These are phyloP conservation scores for Gyromitra esculenta DNA, from an alignment of 2,329 filamentous ascomycete species.

Conservation along the genomic window DNA sequence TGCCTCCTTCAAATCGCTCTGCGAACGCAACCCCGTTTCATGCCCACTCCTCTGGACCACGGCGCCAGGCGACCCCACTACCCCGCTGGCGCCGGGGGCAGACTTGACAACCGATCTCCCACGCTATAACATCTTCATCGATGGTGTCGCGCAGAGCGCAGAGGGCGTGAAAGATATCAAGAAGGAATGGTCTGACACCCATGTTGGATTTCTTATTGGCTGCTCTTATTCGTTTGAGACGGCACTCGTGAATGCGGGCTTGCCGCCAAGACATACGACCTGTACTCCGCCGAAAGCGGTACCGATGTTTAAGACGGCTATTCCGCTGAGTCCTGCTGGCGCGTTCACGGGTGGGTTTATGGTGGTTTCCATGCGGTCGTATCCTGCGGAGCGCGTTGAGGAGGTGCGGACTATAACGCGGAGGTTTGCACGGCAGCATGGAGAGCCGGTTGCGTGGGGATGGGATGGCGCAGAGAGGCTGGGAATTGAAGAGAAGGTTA, in stretches of 20 bases:
- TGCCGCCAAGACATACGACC: constrained; percentile 66
- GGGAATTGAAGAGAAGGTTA: constrained; percentile 65
- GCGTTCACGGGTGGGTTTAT: constrained; percentile 67
- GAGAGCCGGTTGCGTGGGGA: constrained; percentile 73
- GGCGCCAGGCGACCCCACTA: constrained; percentile 61
- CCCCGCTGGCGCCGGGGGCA: constrained; percentile 61
- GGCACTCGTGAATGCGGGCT: constrained; percentile 65
- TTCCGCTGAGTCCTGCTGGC: constrained; percentile 69
- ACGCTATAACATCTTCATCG: constrained; percentile 68
- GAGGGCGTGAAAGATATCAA: constrained; percentile 63
- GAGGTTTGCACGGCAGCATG: constrained; percentile 68
- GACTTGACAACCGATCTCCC: constrained; percentile 70
- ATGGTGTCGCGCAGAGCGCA: constrained; percentile 62
- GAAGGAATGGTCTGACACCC: constrained; percentile 67
- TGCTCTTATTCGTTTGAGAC: constrained; percentile 73
- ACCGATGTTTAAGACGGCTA: constrained; percentile 70
- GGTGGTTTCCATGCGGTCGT: constrained; percentile 73
- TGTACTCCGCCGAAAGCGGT: constrained; percentile 64
- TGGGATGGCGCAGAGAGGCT: constrained; percentile 67
- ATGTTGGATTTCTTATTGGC: constrained; percentile 72
- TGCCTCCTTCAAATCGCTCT: constrained; percentile 68
- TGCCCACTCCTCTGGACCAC: constrained; percentile 69
- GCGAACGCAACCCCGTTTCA: constrained; percentile 70
- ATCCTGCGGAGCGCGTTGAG: constrained; percentile 65
- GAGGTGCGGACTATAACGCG: constrained; percentile 68